Evolutionary conservation across 768 basidiomycete genomes (phyloP).

Genomic region (Podaxis sp.): DNA sequence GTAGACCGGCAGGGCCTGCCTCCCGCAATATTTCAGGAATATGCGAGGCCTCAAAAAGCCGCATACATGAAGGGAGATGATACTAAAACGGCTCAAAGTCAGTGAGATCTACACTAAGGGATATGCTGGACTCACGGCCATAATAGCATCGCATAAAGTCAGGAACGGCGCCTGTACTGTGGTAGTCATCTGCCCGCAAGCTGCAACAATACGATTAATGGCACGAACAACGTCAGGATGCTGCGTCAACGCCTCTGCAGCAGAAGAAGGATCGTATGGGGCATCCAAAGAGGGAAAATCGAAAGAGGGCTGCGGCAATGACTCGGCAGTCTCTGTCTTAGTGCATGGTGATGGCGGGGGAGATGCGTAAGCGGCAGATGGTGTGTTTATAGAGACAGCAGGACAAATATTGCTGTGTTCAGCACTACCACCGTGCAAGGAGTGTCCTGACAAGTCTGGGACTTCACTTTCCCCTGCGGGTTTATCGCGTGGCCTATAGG

Average conservation of each 20-base stretch:
- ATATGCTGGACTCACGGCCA: constrained; percentile 49
- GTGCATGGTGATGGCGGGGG: constrained; percentile 32
- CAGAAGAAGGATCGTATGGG: constrained; percentile 43
- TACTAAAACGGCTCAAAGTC: constrained; percentile 42
- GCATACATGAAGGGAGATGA: constrained; percentile 72
- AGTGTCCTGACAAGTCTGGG: background rate
- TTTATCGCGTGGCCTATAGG: constrained; percentile 20
- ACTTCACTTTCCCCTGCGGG: constrained; percentile 17
- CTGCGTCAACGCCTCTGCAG: constrained; percentile 52
- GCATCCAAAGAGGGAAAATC: constrained; percentile 61
- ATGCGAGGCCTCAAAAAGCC: constrained; percentile 71
- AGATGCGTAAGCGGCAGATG: constrained; percentile 28
- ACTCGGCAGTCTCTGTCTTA: constrained; percentile 16
- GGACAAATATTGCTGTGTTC: background rate
- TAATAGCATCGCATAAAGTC: constrained; percentile 68
- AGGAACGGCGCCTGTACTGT: constrained; percentile 69
- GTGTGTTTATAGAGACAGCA: constrained; percentile 9
- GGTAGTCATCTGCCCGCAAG: constrained; percentile 63
- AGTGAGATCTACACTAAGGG: background rate
- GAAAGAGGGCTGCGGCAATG: constrained; percentile 18
- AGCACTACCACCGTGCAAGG: background rate
- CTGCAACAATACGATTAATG: constrained; percentile 63
- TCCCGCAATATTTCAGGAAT: constrained; percentile 68
- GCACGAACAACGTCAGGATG: constrained; percentile 61
- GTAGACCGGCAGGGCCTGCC: constrained; percentile 52